Evolutionary conservation across 768 basidiomycete genomes (phyloP).

Genomic region (Saitozyma sp.): DNA sequence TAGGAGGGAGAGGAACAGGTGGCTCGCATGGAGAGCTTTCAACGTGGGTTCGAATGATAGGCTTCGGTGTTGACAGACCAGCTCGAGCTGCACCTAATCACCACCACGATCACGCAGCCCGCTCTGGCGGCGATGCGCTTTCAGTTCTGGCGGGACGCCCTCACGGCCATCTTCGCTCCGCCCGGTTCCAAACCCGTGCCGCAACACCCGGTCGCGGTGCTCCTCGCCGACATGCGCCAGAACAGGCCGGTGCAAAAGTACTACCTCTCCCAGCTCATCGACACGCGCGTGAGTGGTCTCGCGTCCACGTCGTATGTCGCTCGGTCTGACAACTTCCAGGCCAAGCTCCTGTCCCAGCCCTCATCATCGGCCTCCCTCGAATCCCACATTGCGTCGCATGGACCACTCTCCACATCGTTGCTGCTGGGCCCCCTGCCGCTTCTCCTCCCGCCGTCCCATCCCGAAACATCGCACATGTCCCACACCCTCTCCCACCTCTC

Average conservation of each 20-base stretch:
- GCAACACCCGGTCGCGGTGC: conserved; percentile 48
- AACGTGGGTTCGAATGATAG: conserved; percentile 37
- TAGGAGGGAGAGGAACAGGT: conserved; percentile 40
- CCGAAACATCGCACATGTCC: conserved; percentile 32
- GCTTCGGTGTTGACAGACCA: conserved; percentile 5
- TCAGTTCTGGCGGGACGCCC: conserved; percentile 52
- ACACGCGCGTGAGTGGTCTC: conserved; percentile 36
- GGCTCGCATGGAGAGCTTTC: conserved; percentile 50
- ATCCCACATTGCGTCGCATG: conserved; percentile 34
- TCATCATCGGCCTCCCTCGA: conserved; percentile 37
- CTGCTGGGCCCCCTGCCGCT: conserved; percentile 48
- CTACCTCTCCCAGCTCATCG: conserved; percentile 50
- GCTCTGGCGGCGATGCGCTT: conserved; percentile 50
- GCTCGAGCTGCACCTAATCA: conserved; percentile 50
- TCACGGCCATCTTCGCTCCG: conserved; percentile 35
- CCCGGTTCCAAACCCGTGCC: conserved; percentile 20
- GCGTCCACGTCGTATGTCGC: not conserved
- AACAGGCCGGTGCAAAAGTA: conserved; percentile 48
- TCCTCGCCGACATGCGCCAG: conserved; percentile 34
- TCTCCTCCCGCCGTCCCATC: conserved; percentile 44
- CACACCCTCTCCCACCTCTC: conserved; percentile 51
- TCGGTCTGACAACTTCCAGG: conserved; percentile 10
- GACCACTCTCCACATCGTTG: conserved; percentile 44
- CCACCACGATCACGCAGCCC: conserved; percentile 44
- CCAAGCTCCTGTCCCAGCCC: conserved; percentile 26